A percentile compares a stretch with the other conserved stretches of the same genome.
Evolutionary conservation across 495 filamentous ascomycete genomes (phyloP).

Genomic region (Aspergillus conjunctus): DNA sequence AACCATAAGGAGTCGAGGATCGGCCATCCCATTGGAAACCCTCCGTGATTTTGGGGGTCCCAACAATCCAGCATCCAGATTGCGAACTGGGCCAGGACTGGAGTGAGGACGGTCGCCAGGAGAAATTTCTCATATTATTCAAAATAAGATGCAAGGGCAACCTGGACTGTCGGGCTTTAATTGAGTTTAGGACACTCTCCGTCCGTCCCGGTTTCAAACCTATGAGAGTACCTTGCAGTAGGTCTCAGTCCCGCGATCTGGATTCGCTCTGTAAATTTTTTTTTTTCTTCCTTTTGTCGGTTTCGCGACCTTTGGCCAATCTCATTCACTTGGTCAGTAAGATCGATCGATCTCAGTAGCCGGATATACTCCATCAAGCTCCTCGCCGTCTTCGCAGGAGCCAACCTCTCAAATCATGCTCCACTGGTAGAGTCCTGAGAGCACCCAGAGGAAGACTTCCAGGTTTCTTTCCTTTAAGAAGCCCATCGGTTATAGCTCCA

Average conservation of each 20-base stretch:
- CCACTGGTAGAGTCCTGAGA: too few relatives aligned
- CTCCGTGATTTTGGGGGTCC: background rate
- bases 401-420: too few relatives aligned
- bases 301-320: background rate
- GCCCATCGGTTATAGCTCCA: background rate
- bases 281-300: background rate
- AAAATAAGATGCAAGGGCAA: constrained; percentile 18
- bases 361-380: too few relatives aligned
- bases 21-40: background rate
- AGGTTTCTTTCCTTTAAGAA: too few relatives aligned
- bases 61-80: background rate
- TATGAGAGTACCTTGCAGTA: constrained; percentile 30
- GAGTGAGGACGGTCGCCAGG: background rate
- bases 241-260: constrained; percentile 20
- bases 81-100: background rate
- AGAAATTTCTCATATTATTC: background rate
- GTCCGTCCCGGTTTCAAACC: constrained; percentile 26
- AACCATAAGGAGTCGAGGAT: constrained; percentile 16
- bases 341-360: too few relatives aligned
- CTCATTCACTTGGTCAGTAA: too few relatives aligned
- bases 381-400: too few relatives aligned
- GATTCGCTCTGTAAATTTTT: background rate
- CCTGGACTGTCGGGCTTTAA: constrained; percentile 10
- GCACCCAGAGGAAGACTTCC: too few relatives aligned
- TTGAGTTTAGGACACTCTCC: constrained; percentile 18